Percentiles rank a stretch among this genome's conserved stretches.
Evolutionary conservation across 768 basidiomycete genomes (phyloP).

Genomic region (Mycena venus): DNA sequence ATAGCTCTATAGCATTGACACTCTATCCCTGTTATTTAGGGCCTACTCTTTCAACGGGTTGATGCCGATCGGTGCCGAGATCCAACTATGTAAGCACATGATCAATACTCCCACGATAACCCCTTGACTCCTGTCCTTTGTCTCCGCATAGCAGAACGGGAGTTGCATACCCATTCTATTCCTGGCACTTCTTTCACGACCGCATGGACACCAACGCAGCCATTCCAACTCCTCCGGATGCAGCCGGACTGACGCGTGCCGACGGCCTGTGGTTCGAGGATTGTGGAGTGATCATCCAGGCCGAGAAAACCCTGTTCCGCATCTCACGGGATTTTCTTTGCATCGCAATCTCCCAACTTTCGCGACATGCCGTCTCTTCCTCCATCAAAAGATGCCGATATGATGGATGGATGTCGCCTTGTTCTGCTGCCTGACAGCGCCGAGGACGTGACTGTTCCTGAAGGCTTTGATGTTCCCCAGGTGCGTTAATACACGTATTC

Average conservation of each 20-base stretch:
- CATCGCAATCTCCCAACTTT: background rate
- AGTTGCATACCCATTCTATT: too few species aligned
- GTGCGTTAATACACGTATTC: background rate
- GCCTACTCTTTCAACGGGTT: too few species aligned
- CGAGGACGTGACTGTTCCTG: slow-evolving; percentile 6
- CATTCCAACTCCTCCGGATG: too few species aligned
- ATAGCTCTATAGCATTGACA: too few species aligned
- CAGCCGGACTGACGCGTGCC: background rate
- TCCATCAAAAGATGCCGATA: background rate
- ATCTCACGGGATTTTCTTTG: slow-evolving; percentile 6
- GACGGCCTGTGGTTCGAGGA: slow-evolving; percentile 4
- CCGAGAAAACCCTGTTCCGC: slow-evolving; percentile 5
- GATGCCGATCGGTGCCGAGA: too few species aligned
- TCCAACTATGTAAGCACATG: too few species aligned
- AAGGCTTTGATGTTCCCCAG: slow-evolving; percentile 10
- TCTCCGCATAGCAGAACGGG: too few species aligned
- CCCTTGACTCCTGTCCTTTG: too few species aligned
- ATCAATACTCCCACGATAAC: too few species aligned
- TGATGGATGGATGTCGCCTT: slow-evolving; percentile 21
- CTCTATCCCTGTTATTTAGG: too few species aligned
- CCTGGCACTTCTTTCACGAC: too few species aligned
- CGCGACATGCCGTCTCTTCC: slow-evolving; percentile 19
- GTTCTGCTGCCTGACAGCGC: slow-evolving; percentile 12
- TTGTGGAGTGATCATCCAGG: slow-evolving; percentile 5
- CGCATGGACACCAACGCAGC: too few species aligned